A percentile compares a stretch with the other conserved stretches of the same genome.
Evolutionary conservation across 352 stramenopile genomes (phyloP).

Genomic region (Globisporangium megalacanthum): DNA sequence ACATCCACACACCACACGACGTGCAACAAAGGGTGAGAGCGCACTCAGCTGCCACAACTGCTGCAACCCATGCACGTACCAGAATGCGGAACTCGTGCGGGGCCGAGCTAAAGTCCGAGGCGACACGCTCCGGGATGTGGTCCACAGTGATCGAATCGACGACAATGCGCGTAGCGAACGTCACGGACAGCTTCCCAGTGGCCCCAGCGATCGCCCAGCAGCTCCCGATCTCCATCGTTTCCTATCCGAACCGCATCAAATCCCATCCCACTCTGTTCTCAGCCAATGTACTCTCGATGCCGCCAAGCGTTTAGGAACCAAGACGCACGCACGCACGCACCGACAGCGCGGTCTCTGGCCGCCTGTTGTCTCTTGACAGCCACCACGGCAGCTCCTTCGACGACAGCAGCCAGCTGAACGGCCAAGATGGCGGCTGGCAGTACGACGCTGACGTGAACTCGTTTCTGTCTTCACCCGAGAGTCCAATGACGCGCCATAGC

Average conservation of each 20-base stretch:
- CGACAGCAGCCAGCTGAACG: constrained; percentile 33
- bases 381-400: constrained; percentile 61
- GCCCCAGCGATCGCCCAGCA: constrained; percentile 68
- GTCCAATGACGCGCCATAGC: constrained; percentile 28
- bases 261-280: too few species aligned
- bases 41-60: background rate
- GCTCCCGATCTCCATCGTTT: constrained; percentile 81
- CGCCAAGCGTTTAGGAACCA: too few species aligned
- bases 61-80: constrained; percentile 19
- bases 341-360: constrained; percentile 73
- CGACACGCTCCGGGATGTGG: constrained; percentile 68
- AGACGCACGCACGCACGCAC: constrained; percentile 26
- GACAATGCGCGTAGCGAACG: constrained; percentile 61
- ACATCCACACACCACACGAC: background rate
- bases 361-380: constrained; percentile 68
- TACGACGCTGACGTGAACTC: constrained; percentile 61
- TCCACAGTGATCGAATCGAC: constrained; percentile 70
- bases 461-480: constrained; percentile 11
- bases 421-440: constrained; percentile 27
- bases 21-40: too few species aligned
- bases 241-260: constrained; percentile 19
- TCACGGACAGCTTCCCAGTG: constrained; percentile 65
- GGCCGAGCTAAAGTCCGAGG: constrained; percentile 63
- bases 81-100: constrained; percentile 59
- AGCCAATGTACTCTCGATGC: too few species aligned